These are phyloP conservation scores for Monosporascus sp. DNA, from an alignment of 2,329 filamentous ascomycete species.

Conservation along the genomic window DNA sequence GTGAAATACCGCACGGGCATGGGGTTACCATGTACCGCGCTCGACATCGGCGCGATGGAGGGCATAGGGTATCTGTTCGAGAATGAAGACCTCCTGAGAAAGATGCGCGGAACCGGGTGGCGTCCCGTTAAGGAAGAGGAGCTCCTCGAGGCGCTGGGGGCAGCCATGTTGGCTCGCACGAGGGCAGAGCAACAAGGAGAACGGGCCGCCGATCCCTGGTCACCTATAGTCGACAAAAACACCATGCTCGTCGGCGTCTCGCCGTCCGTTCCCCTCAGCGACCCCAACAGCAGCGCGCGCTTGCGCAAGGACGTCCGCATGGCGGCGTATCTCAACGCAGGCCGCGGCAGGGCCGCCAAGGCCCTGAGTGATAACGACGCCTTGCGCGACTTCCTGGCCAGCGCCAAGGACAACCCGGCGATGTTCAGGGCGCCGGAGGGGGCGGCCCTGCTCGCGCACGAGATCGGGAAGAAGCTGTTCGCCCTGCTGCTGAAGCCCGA, in stretches of 20 bases:
- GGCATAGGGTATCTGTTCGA: constrained; percentile 27
- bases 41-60: constrained; percentile 29
- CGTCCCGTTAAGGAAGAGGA: neutral
- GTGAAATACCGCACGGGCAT: constrained; percentile 18
- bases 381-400: too few relatives aligned
- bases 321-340: too few relatives aligned
- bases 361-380: too few relatives aligned
- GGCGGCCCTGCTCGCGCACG: neutral
- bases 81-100: neutral
- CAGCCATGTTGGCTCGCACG: neutral
- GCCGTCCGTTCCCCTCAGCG: too few relatives aligned
- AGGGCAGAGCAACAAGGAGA: neutral
- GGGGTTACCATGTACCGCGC: constrained; percentile 23
- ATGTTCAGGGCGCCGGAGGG: neutral
- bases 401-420: too few relatives aligned
- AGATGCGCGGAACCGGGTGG: constrained; percentile 3
- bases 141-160: neutral
- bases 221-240: too few relatives aligned
- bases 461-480: constrained; percentile 5
- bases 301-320: too few relatives aligned
- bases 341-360: too few relatives aligned
- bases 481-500: constrained; percentile 4
- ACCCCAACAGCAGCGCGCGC: too few relatives aligned
- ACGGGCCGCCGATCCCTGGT: too few relatives aligned
- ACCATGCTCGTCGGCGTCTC: too few relatives aligned